Evolutionary conservation across 371 early-diverging fungal genomes (phyloP).

Genomic region (Apophysomyces ossiformis): DNA sequence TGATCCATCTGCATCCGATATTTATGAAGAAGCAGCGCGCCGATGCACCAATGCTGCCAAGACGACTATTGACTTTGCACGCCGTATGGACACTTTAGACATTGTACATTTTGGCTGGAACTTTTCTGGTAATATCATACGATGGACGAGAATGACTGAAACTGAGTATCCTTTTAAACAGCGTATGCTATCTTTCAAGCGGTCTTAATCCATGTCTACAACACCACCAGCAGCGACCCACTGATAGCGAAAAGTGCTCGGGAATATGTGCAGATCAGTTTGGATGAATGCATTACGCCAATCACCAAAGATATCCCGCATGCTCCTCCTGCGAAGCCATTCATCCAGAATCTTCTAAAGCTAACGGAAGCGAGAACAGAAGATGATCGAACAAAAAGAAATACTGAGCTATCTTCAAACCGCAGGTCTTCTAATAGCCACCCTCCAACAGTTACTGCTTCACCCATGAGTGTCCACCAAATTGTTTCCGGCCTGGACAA

Average conservation of each 20-base stretch:
- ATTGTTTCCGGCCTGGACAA: conserved; percentile 20
- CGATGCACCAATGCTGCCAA: conserved; percentile 60
- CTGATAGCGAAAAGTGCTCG: conserved; percentile 30
- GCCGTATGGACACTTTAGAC: conserved; percentile 28
- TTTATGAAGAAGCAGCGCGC: conserved; percentile 27
- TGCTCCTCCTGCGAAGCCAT: conserved; percentile 37
- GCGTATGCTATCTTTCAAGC: conserved; percentile 51
- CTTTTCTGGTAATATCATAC: conserved; percentile 32
- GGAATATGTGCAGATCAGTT: conserved; percentile 36
- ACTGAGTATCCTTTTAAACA: conserved; percentile 3
- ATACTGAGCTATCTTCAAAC: neutral
- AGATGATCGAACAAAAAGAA: conserved; percentile 10
- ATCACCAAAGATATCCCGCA: conserved; percentile 37
- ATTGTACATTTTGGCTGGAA: conserved; percentile 51
- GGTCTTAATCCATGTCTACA: conserved; percentile 46
- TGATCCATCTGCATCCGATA: conserved; percentile 22
- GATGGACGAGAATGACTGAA: neutral
- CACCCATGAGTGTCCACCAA: conserved; percentile 35
- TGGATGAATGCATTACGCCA: conserved; percentile 37
- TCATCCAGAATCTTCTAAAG: conserved; percentile 33
- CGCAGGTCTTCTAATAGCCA: neutral
- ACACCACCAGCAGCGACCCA: conserved; percentile 37
- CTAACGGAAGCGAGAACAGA: conserved; percentile 22
- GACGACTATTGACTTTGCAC: conserved; percentile 52
- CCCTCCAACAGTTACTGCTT: conserved; percentile 1